Conservation (phyloP, 495 filamentous ascomycete species). For the Tuber melanosporum region DNA sequence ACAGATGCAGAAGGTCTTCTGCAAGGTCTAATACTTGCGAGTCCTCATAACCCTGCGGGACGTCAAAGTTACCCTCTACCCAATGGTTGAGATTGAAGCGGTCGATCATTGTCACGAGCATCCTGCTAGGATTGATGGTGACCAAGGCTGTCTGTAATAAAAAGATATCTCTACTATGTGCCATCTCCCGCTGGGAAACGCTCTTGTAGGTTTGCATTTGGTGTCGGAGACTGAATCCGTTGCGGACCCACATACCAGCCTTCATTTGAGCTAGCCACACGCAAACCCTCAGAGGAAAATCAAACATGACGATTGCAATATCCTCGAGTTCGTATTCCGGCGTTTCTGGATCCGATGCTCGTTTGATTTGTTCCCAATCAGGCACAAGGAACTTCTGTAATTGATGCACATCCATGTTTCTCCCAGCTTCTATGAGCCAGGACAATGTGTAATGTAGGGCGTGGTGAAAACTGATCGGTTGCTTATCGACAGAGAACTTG, state of each 20-base stretch:
- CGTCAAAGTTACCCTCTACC: conserved; percentile 72
- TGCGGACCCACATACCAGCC: conserved; percentile 96
- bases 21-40: conserved; percentile 80
- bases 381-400: conserved; percentile 56
- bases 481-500: conserved; percentile 76
- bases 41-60: conserved; percentile 67
- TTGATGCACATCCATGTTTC: conserved; percentile 60
- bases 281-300: conserved; percentile 86
- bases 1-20: conserved; percentile 89
- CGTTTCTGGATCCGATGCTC: neutral
- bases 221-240: conserved; percentile 89
- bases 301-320: conserved; percentile 78
- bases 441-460: conserved; percentile 94
- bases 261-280: conserved; percentile 98
- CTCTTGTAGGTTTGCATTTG: conserved; percentile 89
- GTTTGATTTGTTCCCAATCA: conserved; percentile 33
- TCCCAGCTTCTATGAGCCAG: conserved; percentile 88
- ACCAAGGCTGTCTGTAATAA: conserved; percentile 86
- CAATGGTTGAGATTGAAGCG: conserved; percentile 84
- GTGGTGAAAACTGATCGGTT: conserved; percentile 96
- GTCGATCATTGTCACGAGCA: conserved; percentile 85
- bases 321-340: conserved; percentile 59
- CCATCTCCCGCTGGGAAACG: conserved; percentile 78
- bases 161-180: conserved; percentile 91
- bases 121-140: conserved; percentile 71